A percentile compares a stretch with the other conserved stretches of the same genome.
phyloP scores from a whole-genome alignment of 1,139 yeast species.

The Pichia sp. region DNA sequence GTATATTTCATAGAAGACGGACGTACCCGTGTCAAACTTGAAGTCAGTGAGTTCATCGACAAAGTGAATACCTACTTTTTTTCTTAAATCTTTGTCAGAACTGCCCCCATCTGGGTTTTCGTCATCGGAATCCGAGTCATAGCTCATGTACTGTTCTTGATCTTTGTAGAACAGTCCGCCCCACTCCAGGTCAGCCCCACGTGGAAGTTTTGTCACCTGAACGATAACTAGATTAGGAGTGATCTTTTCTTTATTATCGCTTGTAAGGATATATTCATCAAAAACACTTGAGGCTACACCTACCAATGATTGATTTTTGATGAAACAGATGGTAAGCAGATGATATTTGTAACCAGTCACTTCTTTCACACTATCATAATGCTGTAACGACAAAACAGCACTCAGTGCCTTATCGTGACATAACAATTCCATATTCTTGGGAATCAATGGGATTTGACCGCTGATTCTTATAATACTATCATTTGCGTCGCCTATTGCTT shows the following conservation, averaged over 20 bases:
- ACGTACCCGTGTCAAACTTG: not conserved
- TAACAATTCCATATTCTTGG: constrained; percentile 56
- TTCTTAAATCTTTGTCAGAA: not conserved
- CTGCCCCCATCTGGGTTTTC: constrained; percentile 5
- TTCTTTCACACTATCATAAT: constrained; percentile 58
- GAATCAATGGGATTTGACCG: constrained; percentile 87
- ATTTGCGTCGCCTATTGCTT: constrained; percentile 52
- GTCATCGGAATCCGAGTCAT: constrained; percentile 15
- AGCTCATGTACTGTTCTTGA: constrained; percentile 1
- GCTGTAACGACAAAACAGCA: constrained; percentile 62
- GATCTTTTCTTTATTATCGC: constrained; percentile 24
- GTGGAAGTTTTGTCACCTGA: constrained; percentile 61
- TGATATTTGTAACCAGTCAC: constrained; percentile 46
- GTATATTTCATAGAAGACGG: constrained; percentile 17
- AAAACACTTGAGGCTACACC: constrained; percentile 38
- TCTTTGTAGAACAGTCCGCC: constrained; percentile 50
- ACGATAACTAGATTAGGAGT: constrained; percentile 44
- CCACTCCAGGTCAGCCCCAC: constrained; percentile 74
- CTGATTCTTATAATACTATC: constrained; percentile 60
- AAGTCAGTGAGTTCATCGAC: constrained; percentile 2
- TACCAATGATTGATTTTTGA: constrained; percentile 36
- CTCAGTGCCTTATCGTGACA: constrained; percentile 33
- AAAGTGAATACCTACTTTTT: constrained; percentile 9
- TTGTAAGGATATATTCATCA: constrained; percentile 30
- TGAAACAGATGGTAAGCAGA: constrained; percentile 50